Base-by-base conservation (phyloP, 1,139 yeast species). In the Suhomyces choctaworum region DNA sequence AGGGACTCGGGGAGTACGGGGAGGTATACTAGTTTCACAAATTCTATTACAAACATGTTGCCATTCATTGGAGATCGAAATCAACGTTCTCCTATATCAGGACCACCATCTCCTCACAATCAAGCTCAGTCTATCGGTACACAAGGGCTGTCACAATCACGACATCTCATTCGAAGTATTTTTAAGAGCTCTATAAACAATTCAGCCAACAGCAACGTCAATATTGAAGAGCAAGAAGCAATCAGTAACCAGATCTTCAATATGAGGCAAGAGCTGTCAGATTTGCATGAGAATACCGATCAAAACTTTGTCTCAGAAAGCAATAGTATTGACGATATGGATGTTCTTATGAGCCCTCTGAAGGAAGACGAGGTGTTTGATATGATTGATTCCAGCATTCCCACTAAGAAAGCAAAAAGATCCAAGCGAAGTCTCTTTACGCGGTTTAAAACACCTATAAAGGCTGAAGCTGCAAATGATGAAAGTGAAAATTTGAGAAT, bases 21-120 rank as follows among this genome's bases (percentile, higher is more conserved):
- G 7, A 46, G 70, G 17, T 65, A 66, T 39, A 47, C 60, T 16
- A 63, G 65, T 40, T 66, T 66, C 40, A 64, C 70, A 8, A 64
- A 54, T 38, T 65, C 73, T 1, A 59, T 70, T 16, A 58, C 67
- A 10, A 68, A 64, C 39, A 68, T 67, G 46, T 58, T 70, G 26
- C 76, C 75, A 2, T 70, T 70, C 45, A 68, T 68, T 70, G 64
- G 69, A 24, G 74, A 67, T 35, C 56, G 60, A 34, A 59, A 51
- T 14, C 60, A 60, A 29, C 50, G 58, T 35, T 44, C 58, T 25
- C 44, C 60, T 20, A 37, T 50, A 12, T 58, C 65, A 4, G 47
- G 48, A 2, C 54, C 49, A 2, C 41, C 50, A 7, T 36, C 46
- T 22, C 47, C 50, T 27, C 40, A n/a, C n/a, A n/a, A n/a, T n/a